Percentiles rank a stretch among this genome's conserved stretches.
These are phyloP conservation scores for Rosa multiflora DNA, from an alignment of 306 rosid species.

Conservation along the genomic window DNA sequence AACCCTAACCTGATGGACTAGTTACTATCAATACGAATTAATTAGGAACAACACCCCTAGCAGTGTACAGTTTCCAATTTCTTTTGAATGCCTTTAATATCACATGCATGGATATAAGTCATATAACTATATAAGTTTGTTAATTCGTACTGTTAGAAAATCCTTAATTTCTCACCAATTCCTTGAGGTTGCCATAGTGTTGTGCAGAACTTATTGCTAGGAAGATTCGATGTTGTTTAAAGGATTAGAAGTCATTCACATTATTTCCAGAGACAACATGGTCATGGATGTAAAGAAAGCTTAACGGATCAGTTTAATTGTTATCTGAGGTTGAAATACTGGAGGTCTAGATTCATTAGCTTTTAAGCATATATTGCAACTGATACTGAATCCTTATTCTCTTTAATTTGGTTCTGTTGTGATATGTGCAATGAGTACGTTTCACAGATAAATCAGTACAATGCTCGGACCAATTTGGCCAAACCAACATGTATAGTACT, in stretches of 20 bases:
- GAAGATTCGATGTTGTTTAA: slow-evolving; percentile 15
- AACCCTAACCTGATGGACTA: too few relatives aligned
- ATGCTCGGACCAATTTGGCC: too few relatives aligned
- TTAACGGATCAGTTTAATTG: neutral
- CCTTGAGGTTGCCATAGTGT: slow-evolving; percentile 16
- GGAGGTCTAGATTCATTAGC: neutral
- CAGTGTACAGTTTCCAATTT: too few relatives aligned
- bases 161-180: too few relatives aligned
- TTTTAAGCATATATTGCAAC: too few relatives aligned
- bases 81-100: too few relatives aligned
- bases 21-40: too few relatives aligned
- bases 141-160: too few relatives aligned
- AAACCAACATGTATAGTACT: too few relatives aligned
- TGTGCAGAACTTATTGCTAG: neutral
- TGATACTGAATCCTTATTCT: neutral
- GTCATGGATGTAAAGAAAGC: slow-evolving; percentile 13
- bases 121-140: too few relatives aligned
- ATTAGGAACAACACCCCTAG: too few relatives aligned
- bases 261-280: neutral
- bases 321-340: neutral
- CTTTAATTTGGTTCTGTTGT: neutral
- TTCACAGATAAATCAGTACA: neutral
- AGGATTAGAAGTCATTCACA: slow-evolving; percentile 31
- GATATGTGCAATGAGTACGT: neutral
- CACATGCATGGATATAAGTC: too few relatives aligned